Evolutionary conservation across 2,329 filamentous ascomycete species (phyloP).

Genomic region (Aspergillus flavus): DNA sequence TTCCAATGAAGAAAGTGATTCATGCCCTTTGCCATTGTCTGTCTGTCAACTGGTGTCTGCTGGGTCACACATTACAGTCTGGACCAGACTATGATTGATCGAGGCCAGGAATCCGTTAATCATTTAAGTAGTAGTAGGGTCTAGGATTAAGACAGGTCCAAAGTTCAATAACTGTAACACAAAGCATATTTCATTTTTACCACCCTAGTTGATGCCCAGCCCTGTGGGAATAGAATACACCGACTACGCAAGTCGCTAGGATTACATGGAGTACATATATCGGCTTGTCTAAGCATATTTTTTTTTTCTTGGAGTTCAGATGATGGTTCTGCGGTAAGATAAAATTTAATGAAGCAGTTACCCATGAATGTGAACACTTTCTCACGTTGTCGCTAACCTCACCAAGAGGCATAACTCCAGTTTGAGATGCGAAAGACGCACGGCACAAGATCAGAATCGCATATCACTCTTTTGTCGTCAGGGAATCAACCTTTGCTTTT

Average conservation of each 20-base stretch:
- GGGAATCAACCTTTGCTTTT: background rate
- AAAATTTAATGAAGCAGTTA: no score
- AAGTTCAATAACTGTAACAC: no score
- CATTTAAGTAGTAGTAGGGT: background rate
- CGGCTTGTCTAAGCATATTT: background rate
- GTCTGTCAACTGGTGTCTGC: background rate
- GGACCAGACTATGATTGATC: background rate
- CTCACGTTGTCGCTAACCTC: no score
- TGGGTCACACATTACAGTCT: background rate
- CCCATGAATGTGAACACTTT: no score
- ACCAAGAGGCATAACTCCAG: no score
- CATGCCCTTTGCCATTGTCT: background rate
- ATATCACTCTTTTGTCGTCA: background rate
- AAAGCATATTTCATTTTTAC: no score
- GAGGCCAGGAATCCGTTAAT: background rate
- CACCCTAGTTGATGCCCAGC: background rate
- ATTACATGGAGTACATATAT: background rate
- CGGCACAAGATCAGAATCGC: background rate
- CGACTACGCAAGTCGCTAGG: background rate
- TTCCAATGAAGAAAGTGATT: background rate
- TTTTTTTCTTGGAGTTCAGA: background rate
- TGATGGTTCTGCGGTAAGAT: background rate
- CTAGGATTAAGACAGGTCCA: no score
- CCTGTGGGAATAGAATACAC: background rate
- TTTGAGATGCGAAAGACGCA: background rate